Conservation (phyloP, 768 basidiomycete species). For the Boletus rex-veris region DNA sequence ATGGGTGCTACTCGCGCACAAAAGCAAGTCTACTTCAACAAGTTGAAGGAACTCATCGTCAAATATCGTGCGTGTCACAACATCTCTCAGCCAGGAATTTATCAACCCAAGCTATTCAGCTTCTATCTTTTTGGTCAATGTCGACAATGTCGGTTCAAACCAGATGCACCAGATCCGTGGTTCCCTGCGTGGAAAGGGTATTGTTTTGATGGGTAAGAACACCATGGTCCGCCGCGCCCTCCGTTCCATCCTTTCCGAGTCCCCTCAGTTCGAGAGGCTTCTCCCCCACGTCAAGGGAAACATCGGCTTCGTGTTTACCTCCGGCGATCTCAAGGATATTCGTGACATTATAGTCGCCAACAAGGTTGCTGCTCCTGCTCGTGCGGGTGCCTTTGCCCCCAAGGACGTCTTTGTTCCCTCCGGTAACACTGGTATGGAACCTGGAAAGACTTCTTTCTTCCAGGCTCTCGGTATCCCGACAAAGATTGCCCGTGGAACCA, state of each 20-base stretch:
- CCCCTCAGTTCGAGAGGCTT: constrained; percentile 93
- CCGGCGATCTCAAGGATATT: constrained; percentile 87
- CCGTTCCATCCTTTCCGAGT: constrained; percentile 83
- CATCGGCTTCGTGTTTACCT: constrained; percentile 99
- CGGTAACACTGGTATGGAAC: constrained; percentile 99
- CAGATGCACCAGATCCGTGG: constrained; percentile 99
- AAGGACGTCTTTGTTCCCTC: constrained; percentile 89
- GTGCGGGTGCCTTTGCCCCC: constrained; percentile 95
- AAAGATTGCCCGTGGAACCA: constrained; percentile 99
- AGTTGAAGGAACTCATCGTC: constrained; percentile 89
- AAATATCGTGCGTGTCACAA: constrained; percentile 70
- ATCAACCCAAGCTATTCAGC: constrained; percentile 45
- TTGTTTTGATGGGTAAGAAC: constrained; percentile 99
- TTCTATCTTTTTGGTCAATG: constrained; percentile 98
- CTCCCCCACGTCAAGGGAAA: constrained; percentile 95
- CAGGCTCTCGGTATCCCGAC: constrained; percentile 99
- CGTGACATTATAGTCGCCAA: constrained; percentile 92
- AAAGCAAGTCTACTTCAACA: constrained; percentile 88
- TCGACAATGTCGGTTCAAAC: constrained; percentile 99
- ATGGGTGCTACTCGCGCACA: constrained; percentile 93
- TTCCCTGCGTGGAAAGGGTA: constrained; percentile 92
- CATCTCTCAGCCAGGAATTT: neutral
- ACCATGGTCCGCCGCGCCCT: constrained; percentile 99
- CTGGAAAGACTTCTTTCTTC: constrained; percentile 99
- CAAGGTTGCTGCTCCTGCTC: constrained; percentile 98